Evolutionary conservation across 2,329 filamentous ascomycete species (phyloP), one percentile per base, ranked within the genome.

Genomic region (Colletotrichum siamense): DNA sequence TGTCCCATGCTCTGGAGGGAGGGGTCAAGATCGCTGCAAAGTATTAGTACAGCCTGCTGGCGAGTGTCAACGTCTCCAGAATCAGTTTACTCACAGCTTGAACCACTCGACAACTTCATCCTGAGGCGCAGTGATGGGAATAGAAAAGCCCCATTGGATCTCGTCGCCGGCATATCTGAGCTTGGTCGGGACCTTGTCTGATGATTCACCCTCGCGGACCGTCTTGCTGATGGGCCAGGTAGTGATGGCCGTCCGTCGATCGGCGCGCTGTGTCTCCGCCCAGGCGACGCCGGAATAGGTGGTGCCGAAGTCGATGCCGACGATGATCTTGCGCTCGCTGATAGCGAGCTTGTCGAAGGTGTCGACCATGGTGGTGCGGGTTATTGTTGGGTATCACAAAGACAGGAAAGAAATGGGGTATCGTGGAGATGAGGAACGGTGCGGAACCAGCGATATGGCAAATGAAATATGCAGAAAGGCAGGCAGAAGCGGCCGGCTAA

Each of bases 231-330:
- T 83, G 34, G 88, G 88, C 88, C 88, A 90, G 52, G 83, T 84
- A 3, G 84, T 86, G 77, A 90, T 83, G 63, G 86, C 82, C 71
- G 84, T 83, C 26, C 85, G 84, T 59, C 85, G 82, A 78, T 88
- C 85, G 15, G 85, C 83, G 73, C 85, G 76, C 65, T 85, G 78
- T 3, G 87, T 87, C 75, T 88, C 85, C 57, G 86, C 87, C 87
- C 88, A 91, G 34, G 88, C 88, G n/a, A 91, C 84, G 34, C 89
- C 89, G 16, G 89, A 90, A 79, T 88, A 91, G 6, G 90, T 91
- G 15, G 89, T 91, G 30, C 90, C 89, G 78, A 91, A 91, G 79
- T 91, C 89, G 75, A 91, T 88, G 24, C 88, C 89, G 77, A 90
- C 85, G 68, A 91, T 85, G 76, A 90, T 87, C 80, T 85, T 87